Evolutionary conservation across 345 rosid genomes (phyloP).

Genomic region (Lumnitzera racemosa): DNA sequence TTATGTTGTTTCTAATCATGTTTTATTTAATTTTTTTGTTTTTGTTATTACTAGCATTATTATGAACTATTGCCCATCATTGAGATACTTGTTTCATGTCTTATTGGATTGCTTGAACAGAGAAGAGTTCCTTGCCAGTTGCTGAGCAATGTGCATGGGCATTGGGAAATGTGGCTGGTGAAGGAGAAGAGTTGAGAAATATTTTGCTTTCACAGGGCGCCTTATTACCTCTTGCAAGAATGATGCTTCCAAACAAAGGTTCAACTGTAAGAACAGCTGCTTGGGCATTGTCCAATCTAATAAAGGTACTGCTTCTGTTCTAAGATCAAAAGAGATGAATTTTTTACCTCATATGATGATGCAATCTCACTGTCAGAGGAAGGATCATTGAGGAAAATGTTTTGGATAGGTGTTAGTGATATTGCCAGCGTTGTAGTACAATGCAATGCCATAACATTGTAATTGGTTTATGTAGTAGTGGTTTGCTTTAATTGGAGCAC

Average conservation of each 20-base stretch:
- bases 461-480: no score
- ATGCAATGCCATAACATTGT: no score
- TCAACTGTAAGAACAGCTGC: constrained; percentile 95
- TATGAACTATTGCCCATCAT: no score
- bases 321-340: neutral
- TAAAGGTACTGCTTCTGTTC: constrained; percentile 52
- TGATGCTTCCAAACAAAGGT: constrained; percentile 90
- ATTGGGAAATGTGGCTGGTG: constrained; percentile 94
- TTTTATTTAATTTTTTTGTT: no score
- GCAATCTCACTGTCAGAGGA: no score
- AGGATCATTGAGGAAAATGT: no score
- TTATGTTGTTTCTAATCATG: no score
- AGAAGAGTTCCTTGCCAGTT: constrained; percentile 79
- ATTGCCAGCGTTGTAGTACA: no score
- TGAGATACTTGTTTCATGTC: constrained; percentile 7
- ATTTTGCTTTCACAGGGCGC: constrained; percentile 88
- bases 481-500: no score
- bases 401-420: no score
- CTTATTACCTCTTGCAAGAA: constrained; percentile 84
- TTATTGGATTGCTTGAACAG: constrained; percentile 30
- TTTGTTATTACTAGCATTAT: no score
- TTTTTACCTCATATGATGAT: no score
- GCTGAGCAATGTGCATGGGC: constrained; percentile 99
- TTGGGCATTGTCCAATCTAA: constrained; percentile 93
- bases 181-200: constrained; percentile 87